Base-by-base conservation (phyloP, 2,329 filamentous ascomycete species). In the Samsoniella hepiali region DNA sequence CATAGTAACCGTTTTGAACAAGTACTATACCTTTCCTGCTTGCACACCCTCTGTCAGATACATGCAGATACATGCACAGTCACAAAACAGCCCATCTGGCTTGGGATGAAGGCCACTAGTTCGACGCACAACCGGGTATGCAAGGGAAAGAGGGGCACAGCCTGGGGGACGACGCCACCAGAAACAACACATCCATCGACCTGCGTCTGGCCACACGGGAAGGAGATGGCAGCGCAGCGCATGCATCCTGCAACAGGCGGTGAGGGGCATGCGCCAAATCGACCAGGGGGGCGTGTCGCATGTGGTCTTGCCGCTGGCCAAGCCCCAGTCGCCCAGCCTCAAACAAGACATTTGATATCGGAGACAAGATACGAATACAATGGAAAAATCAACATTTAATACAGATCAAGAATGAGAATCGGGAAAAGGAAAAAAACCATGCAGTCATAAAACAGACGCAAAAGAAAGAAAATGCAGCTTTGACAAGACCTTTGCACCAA, bases 41-140 rank as follows among this genome's bases (percentile, higher is more conserved):
- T 44, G 54, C 54, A 57, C 38, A 57, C 54, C 40, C 54, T 44
- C 29, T 11, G 22, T 11, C 6, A 40, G 34, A n/a, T 55, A 40
- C 54, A 31, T 57, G 53, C 22, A 31, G n/a, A 55, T 34, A 34
- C 38, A 40, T 58, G 56, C 44, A 49, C n/a, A 58, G 32, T 49
- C 32, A 49, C 45, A 40, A 45, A 57, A 58, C 56, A 49, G 56
- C 42, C 56, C 56, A 58, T 58, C 44, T 47, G 56, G 58, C 58
- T 60, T 60, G 45, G 58, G 49, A 51, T 22, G 47, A 45, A 61
- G 29, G 45, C 58, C 49, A 45, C 49, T 54, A 45, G 58, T 40
- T 50, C 27, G 36, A 63, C 54, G 61, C 61, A 63, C 61, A 63
- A 22, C 29, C 54, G 61, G 61, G 61, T 63, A 63, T 63, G 61